Base-by-base conservation (phyloP, 1,284 basidiomycete species). In the Malassezia yamatoensis region DNA sequence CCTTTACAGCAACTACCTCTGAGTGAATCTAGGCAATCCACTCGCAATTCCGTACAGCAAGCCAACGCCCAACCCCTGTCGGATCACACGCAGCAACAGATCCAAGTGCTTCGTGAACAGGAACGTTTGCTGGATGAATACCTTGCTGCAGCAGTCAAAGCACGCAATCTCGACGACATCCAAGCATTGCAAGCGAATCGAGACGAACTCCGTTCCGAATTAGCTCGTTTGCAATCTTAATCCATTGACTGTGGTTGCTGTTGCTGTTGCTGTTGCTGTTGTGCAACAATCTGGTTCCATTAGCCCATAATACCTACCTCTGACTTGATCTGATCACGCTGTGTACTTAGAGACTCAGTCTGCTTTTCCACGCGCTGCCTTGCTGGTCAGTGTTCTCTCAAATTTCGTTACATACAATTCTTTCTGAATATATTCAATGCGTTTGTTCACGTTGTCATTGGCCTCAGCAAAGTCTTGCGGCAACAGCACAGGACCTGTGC, bases 401-500 rank as follows among this genome's bases (percentile, higher is more conserved):
- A 16, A n/a, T 33, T 9, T 3, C 24, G 2, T 20, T 5, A 79
- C 86, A 58, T 59, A 96, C 91, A 94, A 88, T 76, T 98, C 91
- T 47, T 82, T 78, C 51, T 79, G 80, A 71, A 98, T 96, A 76
- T 90, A 96, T 59, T 90, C 88, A 38, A 98, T 77, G 6, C 93
- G 83, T 56, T 88, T 96, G 61, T 90, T 83, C 33, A 98, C 88
- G 70, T 93, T 96, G 54, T 78, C 79, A 72, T 86, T 87, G 10
- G 93, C 93, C 66, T 96, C 94, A 5, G 76, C 76, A 66, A 85
- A 84, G 62, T 96, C 91, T 76, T 96, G 93, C 66, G 86, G 83
- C 7, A 96, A 83, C 20, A 98, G 81, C 1, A 90, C 86, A 1
- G 90, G 88, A 0, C 93, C 94, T 43, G 94, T 82, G 44, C 90